Percentiles rank a stretch among this genome's conserved stretches.
These are phyloP conservation scores for Lyophyllum decastes DNA, from an alignment of 768 basidiomycete genomes.

Conservation along the genomic window DNA sequence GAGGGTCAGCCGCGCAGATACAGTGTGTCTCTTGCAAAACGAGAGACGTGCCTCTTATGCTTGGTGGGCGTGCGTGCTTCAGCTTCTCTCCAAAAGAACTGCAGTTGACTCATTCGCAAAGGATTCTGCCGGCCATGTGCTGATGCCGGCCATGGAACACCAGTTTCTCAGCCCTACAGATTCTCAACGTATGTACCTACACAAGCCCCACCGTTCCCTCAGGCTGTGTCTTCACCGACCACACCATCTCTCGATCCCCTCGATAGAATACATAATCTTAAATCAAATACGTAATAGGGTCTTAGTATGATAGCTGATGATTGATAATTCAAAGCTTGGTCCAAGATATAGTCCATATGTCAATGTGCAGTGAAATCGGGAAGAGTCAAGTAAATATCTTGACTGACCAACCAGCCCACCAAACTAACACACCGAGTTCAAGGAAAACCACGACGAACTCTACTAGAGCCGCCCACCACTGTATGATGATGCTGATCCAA, in stretches of 20 bases:
- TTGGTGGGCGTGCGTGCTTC: conserved; percentile 66
- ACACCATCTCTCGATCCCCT: conserved; percentile 2
- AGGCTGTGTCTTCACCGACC: not conserved
- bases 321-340: conserved; percentile 1
- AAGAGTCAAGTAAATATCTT: conserved; percentile 42
- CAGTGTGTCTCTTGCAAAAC: conserved; percentile 62
- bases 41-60: conserved; percentile 73
- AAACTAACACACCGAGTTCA: conserved; percentile 58
- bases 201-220: not conserved
- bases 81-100: not conserved
- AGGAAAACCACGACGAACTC: conserved; percentile 59
- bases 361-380: not conserved
- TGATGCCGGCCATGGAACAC: conserved; percentile 46
- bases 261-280: conserved; percentile 1
- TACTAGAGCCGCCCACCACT: conserved; percentile 65
- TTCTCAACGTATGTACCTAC: conserved; percentile 7
- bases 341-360: conserved; percentile 3
- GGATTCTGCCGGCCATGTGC: conserved; percentile 73
- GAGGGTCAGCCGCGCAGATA: conserved; percentile 26
- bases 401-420: conserved; percentile 79
- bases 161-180: conserved; percentile 7
- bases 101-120: conserved; percentile 23
- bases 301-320: conserved; percentile 5
- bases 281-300: not conserved
- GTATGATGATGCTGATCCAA: conserved; percentile 61